phyloP scores from a whole-genome alignment of 2,329 filamentous ascomycete species.

The Kalmusia sp. region DNA sequence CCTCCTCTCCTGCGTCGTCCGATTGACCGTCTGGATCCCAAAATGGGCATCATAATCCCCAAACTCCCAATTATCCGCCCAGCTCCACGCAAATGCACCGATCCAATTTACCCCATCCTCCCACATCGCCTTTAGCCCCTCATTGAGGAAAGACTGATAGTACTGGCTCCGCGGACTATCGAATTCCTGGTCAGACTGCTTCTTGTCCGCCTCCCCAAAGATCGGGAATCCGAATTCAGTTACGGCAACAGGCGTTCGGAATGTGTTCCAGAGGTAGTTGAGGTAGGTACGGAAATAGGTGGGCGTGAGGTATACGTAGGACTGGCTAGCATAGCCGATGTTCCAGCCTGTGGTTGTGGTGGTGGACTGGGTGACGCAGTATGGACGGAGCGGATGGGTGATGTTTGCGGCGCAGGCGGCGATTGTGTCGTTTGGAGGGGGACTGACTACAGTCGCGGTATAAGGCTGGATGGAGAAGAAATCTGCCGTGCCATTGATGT shows the following conservation, averaged over 20 bases:
- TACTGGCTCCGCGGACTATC: conserved; percentile 63
- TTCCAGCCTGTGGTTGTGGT: conserved; percentile 62
- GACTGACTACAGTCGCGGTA: conserved; percentile 62
- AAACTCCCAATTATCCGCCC: conserved; percentile 64
- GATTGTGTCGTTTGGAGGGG: conserved; percentile 53
- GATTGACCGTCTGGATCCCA: conserved; percentile 64
- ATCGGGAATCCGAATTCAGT: conserved; percentile 67
- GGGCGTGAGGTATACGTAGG: conserved; percentile 66
- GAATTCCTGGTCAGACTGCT: conserved; percentile 59
- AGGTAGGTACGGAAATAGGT: conserved; percentile 64
- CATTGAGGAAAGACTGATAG: conserved; percentile 62
- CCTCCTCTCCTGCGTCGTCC: conserved; percentile 57
- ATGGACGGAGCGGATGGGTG: conserved; percentile 56
- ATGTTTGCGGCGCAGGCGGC: conserved; percentile 57
- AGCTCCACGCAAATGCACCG: conserved; percentile 62
- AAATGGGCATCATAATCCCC: conserved; percentile 59
- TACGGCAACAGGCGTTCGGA: conserved; percentile 56
- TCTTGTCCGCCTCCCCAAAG: conserved; percentile 55
- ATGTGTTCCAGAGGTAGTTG: conserved; percentile 67
- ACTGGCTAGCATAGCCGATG: conserved; percentile 63
- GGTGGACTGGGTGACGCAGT: conserved; percentile 60
- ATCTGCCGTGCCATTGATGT: conserved; percentile 55
- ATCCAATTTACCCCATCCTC: conserved; percentile 63
- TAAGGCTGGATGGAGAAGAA: conserved; percentile 66
- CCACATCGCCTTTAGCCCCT: conserved; percentile 63